Evolutionary conservation across 164 flowering plant species (phyloP), one percentile per base, ranked within the genome.

Genomic region (Stephania yunnanensis): DNA sequence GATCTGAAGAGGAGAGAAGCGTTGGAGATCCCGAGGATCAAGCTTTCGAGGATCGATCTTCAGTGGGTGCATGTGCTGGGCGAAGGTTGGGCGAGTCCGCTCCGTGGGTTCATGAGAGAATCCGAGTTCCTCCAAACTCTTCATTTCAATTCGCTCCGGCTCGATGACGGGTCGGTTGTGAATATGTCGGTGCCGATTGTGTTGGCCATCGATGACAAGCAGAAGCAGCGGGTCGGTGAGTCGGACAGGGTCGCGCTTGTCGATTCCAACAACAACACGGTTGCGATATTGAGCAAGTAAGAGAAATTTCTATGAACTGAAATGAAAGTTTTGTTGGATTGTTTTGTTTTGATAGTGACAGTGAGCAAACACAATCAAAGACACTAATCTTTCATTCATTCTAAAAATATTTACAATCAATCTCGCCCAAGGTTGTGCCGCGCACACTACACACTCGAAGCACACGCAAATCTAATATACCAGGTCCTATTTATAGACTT

Each of bases 121-220:
- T 81, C 89, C 76, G 94, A 93, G 97, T 93, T 92, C 97, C 99
- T 95, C 95, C 98, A 95, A 93, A 93, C 98, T 72, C 98, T 95
- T 93, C 99, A 95, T 91, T 95, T 95, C 76, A 86, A 86, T 73
- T 87, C 90, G 63, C 85, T 95, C 83, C 88, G 97, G 4, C 82
- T 93, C 31, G 88, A 80, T 0, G 90, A 91, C 79, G 99, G 98
- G 6, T 86, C 95, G 52, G 80, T 86, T 70, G 99, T 90, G 29
- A 95, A 95, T 78, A 95, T 95, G 99, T 93, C 99, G 55, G 91
- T 95, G 83, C 99, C 99, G 75, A 92, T 95, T 68, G 99, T 95
- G 46, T 82, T 95, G 36, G 94, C 95, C 50, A 84, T 95, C 55
- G 97, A 91, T 69, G 99, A 95, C 61, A 53, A 78, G 58, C 87